phyloP scores from a whole-genome alignment of 768 basidiomycete species.

The Termitomyces sp. region DNA sequence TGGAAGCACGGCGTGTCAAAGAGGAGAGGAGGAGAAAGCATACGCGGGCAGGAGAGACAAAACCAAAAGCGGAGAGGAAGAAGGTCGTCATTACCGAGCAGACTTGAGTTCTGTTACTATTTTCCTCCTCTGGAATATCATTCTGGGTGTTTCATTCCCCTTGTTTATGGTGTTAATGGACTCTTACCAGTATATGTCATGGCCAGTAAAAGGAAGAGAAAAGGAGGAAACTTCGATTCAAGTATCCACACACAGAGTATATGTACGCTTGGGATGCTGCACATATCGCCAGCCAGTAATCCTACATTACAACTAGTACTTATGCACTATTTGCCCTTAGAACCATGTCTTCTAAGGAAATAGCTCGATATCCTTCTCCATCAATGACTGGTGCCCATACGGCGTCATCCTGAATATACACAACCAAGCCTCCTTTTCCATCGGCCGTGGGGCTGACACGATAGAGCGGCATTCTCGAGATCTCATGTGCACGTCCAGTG shows the following conservation, averaged over 20 bases:
- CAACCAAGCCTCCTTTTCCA: conserved; percentile 80
- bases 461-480: conserved; percentile 86
- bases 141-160: background rate
- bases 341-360: conserved; percentile 88
- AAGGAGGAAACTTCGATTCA: background rate
- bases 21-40: conserved; percentile 91
- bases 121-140: background rate
- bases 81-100: conserved; percentile 83
- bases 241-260: background rate
- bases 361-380: conserved; percentile 65
- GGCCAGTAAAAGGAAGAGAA: background rate
- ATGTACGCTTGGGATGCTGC: too few species aligned
- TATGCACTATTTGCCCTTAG: conserved; percentile 36
- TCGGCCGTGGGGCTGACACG: conserved; percentile 72
- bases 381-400: conserved; percentile 70
- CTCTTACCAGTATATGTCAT: background rate
- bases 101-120: conserved; percentile 26
- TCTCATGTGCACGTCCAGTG: conserved; percentile 77
- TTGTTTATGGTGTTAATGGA: background rate
- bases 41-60: conserved; percentile 76
- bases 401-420: conserved; percentile 91
- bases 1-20: conserved; percentile 84
- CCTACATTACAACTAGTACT: background rate
- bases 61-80: conserved; percentile 89
- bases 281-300: background rate